Evolutionary conservation across 192 early-diverging fungal genomes (phyloP).

Genomic region (Phlyctochytrium planicorne): DNA sequence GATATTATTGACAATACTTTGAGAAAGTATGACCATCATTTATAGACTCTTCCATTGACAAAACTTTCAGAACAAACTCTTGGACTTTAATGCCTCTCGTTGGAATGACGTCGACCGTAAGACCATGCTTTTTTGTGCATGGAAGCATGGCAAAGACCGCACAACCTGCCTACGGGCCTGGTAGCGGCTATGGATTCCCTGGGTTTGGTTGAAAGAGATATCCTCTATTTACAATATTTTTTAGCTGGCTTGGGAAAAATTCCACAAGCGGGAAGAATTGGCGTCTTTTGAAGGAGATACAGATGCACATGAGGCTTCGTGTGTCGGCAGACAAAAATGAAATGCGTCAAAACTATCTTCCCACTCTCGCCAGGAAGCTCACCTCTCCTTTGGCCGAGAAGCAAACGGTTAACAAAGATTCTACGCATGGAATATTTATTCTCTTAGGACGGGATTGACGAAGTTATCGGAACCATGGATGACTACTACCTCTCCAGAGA

Average conservation of each 20-base stretch:
- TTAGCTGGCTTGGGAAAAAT: constrained; percentile 87
- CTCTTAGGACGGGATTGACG: constrained; percentile 52
- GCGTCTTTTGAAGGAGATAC: constrained; percentile 78
- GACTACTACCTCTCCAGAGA: constrained; percentile 88
- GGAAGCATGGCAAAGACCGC: constrained; percentile 43
- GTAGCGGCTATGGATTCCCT: constrained; percentile 25
- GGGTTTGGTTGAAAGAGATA: neutral
- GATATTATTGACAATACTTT: constrained; percentile 77
- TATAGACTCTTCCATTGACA: neutral
- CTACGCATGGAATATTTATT: constrained; percentile 6
- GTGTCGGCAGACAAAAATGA: constrained; percentile 83
- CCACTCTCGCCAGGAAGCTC: constrained; percentile 58
- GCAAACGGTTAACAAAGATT: constrained; percentile 22
- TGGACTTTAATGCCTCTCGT: constrained; percentile 92
- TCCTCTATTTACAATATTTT: neutral
- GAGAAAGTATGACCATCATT: constrained; percentile 23
- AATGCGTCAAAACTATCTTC: constrained; percentile 83
- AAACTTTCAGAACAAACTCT: constrained; percentile 64
- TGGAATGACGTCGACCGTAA: constrained; percentile 77
- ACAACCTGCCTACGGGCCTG: neutral
- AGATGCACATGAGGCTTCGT: constrained; percentile 79
- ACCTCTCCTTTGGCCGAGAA: constrained; percentile 52
- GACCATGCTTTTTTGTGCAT: constrained; percentile 78
- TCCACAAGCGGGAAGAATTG: constrained; percentile 73
- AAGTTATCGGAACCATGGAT: constrained; percentile 87